Base-by-base conservation (phyloP, 495 filamentous ascomycete species). In the Evansstolkia leycettana region DNA sequence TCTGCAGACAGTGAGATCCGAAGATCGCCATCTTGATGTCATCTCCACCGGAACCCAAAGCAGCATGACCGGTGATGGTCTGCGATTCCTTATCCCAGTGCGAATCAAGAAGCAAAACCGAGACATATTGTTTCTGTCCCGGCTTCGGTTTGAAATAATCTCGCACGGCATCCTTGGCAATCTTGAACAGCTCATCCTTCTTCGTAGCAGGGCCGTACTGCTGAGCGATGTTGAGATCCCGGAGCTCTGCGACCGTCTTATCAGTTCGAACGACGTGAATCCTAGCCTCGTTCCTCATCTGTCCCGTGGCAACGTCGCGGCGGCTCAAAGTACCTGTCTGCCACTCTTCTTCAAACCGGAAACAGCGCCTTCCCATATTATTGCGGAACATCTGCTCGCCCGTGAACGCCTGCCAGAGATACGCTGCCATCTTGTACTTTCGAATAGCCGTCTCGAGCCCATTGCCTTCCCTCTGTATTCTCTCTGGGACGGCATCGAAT, bases 351-450 rank as follows among this genome's bases (percentile, higher is more conserved):
- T 95, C 88, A 43, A 89, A 84, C 28, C 87, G 69, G 51, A 94
- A 94, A 30, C 76, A 82, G 15, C 88, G 73, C 17, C 88, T 72
- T 2, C 85, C 85, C 35, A 94, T 71, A 30, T 76, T 78, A 54
- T 89, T 80, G 39, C 85, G 82, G 54, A 73, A 80, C 87, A 94
- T 94, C 51, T 95, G 86, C 50, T 94, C 86, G 9, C 82, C 84
- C 0, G 88, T 95, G 49, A 90, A 94, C 6, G 86, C 84, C 53
- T 94, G 88, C 88, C 88, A 95, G 2, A 95, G 68, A 52, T 94
- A 92, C 12, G 85, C 87, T 15, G 85, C 78, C 76, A 86, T 92
- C 36, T 85, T 73, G 48, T 84, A 93, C 55, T 94, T 94, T 37
- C 73, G 70, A 43, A 90, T 70, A 0, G 88, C 88, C 9, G 67